Evolutionary conservation across 1,139 yeast genomes (phyloP).

Genomic region (Zygoascus sp.): DNA sequence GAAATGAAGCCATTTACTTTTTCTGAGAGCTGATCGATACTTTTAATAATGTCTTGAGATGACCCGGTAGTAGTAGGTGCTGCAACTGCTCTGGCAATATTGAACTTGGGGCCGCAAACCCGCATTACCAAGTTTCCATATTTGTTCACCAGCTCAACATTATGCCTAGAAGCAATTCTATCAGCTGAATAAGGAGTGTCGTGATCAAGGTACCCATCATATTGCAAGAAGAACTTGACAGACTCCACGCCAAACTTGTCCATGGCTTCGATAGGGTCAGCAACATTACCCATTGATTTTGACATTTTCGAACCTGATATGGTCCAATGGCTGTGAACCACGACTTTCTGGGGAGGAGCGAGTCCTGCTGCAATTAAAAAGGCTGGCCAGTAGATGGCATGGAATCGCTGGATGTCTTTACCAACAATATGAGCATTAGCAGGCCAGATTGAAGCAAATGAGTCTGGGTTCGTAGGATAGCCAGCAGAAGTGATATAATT

Average conservation of each 20-base stretch:
- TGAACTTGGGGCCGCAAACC: constrained; percentile 66
- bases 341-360: constrained; percentile 63
- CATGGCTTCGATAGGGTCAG: constrained; percentile 70
- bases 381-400: constrained; percentile 93
- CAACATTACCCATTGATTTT: constrained; percentile 90
- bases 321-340: constrained; percentile 95
- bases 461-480: constrained; percentile 40
- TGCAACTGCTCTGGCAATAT: constrained; percentile 37
- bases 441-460: constrained; percentile 43
- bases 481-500: constrained; percentile 79
- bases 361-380: constrained; percentile 78
- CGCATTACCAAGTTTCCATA: constrained; percentile 76
- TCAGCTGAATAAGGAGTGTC: constrained; percentile 77
- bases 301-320: constrained; percentile 90
- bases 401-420: constrained; percentile 82
- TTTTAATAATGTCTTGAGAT: not conserved
- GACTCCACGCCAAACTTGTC: constrained; percentile 61
- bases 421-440: constrained; percentile 80
- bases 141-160: constrained; percentile 62
- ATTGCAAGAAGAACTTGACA: constrained; percentile 69
- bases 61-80: constrained; percentile 8
- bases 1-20: constrained; percentile 44
- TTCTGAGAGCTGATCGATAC: constrained; percentile 28
- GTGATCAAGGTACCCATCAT: constrained; percentile 65
- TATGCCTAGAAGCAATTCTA: constrained; percentile 56